phyloP scores from a whole-genome alignment of 1,284 basidiomycete species.

The Ceratobasidium sp. region DNA sequence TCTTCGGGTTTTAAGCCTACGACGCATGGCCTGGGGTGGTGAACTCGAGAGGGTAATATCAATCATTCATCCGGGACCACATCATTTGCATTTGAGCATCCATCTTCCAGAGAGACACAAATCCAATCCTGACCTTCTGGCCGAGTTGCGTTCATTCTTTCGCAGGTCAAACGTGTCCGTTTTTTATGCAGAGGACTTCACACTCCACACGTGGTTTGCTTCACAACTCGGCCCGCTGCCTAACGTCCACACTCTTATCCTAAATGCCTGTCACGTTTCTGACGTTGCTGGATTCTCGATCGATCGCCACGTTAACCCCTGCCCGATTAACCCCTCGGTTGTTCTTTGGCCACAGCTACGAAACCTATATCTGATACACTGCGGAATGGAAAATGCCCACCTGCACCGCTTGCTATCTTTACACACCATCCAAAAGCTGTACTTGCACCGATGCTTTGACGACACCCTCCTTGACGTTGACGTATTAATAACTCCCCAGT shows the following conservation, averaged over 20 bases:
- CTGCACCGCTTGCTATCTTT: background rate
- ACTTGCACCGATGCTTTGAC: background rate
- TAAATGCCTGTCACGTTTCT: background rate
- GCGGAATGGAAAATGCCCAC: background rate
- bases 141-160: background rate
- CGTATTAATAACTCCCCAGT: no score
- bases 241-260: background rate
- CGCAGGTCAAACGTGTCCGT: background rate
- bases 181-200: background rate
- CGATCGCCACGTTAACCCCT: background rate
- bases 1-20: background rate
- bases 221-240: background rate
- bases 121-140: background rate
- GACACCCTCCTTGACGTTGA: no score
- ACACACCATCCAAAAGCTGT: background rate
- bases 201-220: background rate
- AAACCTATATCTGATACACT: no score
- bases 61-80: background rate
- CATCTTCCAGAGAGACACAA: background rate
- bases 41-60: background rate
- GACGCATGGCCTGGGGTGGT: background rate
- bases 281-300: background rate
- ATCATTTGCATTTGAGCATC: background rate
- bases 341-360: background rate
- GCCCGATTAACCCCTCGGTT: background rate